Conservation (phyloP, 2,329 filamentous ascomycete genomes). For the Cladorrhinum sp. region DNA sequence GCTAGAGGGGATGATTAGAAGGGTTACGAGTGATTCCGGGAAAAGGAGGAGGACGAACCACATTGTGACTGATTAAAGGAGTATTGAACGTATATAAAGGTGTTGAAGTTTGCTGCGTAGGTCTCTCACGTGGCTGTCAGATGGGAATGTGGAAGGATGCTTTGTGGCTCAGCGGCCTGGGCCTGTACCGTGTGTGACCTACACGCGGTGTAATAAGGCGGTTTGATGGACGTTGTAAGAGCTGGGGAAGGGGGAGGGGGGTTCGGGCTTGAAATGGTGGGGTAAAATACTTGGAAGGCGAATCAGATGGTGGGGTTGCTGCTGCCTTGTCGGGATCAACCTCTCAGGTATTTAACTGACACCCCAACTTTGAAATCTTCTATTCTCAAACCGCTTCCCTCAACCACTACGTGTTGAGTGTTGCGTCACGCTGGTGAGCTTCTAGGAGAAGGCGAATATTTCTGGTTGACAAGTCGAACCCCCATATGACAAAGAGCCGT, state of each 20-base stretch:
- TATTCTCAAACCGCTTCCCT: neutral
- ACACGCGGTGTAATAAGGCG: neutral
- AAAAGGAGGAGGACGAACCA: conserved; percentile 24
- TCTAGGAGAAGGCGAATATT: neutral
- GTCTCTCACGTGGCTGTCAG: no score
- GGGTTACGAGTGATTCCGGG: no score
- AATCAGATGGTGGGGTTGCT: neutral
- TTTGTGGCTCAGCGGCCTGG: neutral
- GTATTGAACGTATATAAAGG: neutral
- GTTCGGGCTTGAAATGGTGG: neutral
- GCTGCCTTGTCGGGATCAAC: neutral
- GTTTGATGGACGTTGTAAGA: neutral
- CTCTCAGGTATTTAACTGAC: neutral
- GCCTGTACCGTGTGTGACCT: neutral
- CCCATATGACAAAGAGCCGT: neutral
- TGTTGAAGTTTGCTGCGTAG: no score
- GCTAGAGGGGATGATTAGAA: conserved; percentile 46
- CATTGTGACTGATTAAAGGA: conserved; percentile 19
- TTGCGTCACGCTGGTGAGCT: neutral
- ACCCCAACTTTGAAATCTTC: neutral
- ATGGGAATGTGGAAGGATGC: neutral
- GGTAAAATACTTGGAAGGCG: neutral
- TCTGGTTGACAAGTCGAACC: neutral
- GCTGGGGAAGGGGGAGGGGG: neutral
- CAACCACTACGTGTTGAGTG: neutral